Evolutionary conservation across 2,329 filamentous ascomycete species (phyloP), one percentile per base, ranked within the genome.

Genomic region (Gnomoniopsis smithogilvyi): DNA sequence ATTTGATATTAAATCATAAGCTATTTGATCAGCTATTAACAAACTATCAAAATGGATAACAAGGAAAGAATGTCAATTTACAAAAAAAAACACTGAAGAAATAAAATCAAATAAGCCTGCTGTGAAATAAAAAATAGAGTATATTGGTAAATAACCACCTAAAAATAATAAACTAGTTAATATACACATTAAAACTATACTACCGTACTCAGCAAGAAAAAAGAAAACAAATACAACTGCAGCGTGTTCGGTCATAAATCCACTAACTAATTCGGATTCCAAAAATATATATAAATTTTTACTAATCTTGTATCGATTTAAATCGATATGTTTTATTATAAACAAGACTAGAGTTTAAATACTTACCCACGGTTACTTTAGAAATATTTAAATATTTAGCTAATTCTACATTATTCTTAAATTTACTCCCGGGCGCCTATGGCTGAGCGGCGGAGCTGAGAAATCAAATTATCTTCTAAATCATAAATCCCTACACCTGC

Each of bases 271-370:
- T 45, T n/a, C 14, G 14, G 41, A 45, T 45, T 45, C 17, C 41
- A 45, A 24, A 47, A 19, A 47, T 24, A 47, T 24, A 47, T 38
- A 14, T 38, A 3, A 38, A 38, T 11, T 41, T 41, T 41, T 7
- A 41, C 36, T 41, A 41, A 41, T 41, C 36, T 41, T 41, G 36
- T 41, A 41, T 41, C 36, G 36, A 12, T 41, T 41, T 41, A 41
- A 41, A 41, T n/a, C 36, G 36, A 41, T 1, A 41, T 41, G 36
- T 41, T 41, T 41, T 41, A 41, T 41, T 41, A 41, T 41, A 41
- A 41, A 41, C 36, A 41, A 41, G 36, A 41, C 36, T n/a, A 41
- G 36, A 41, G 36, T 41, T 41, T 41, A 59, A 60, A 60, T 36
- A 62, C 43, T 22, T 46, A 46, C 43, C 43, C 14, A 46, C 43